Evolutionary conservation across 176 grass and related monocot species (phyloP).

Genomic region (Eremochloa ophiuroides): DNA sequence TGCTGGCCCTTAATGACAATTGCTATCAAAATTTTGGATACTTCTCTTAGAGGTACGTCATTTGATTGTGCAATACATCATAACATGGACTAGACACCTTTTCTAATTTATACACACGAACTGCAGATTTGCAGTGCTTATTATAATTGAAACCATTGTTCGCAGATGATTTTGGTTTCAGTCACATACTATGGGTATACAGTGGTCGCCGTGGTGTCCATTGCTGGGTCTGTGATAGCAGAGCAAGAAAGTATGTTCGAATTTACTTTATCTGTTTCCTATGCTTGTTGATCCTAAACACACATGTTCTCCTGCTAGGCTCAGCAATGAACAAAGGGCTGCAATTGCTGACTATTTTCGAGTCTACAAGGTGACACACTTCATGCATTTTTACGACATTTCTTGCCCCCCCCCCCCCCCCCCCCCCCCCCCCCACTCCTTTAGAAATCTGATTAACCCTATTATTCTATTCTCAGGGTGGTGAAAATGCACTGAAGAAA

Average conservation of each 20-base stretch:
- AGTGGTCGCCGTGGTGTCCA: constrained; percentile 95
- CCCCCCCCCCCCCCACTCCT: too few relatives aligned
- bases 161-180: constrained; percentile 96
- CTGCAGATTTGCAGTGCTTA: background rate
- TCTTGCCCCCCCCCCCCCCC: too few relatives aligned
- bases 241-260: constrained; percentile 70
- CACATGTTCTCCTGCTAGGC: constrained; percentile 43
- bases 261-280: constrained; percentile 3
- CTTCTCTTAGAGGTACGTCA: constrained; percentile 73
- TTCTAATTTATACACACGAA: background rate
- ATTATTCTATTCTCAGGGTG: constrained; percentile 50
- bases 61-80: background rate
- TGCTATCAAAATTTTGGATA: constrained; percentile 89
- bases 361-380: constrained; percentile 68
- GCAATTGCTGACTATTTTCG: constrained; percentile 80
- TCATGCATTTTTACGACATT: background rate
- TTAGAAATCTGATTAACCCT: background rate
- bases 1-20: constrained; percentile 99
- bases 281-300: constrained; percentile 6
- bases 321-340: constrained; percentile 87
- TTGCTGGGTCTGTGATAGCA: constrained; percentile 96
- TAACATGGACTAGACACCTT: background rate
- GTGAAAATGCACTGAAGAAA: constrained; percentile 80
- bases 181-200: constrained; percentile 93
- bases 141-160: background rate